Evolutionary conservation across 2,329 filamentous ascomycete genomes (phyloP).

Genomic region (Grosmannia penicillata): DNA sequence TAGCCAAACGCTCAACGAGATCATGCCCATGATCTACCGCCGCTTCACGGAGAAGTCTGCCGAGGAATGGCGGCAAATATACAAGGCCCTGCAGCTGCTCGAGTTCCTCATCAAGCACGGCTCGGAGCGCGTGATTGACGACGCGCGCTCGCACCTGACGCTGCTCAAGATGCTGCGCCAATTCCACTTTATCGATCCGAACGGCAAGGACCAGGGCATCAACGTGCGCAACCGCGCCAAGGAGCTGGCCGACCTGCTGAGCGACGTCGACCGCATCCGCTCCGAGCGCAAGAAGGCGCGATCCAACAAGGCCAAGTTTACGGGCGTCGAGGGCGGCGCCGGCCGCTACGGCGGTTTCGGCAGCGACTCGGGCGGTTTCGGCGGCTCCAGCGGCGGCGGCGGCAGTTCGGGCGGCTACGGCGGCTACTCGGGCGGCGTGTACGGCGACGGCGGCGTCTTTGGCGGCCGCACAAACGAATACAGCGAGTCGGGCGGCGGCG

Average conservation of each 20-base stretch:
- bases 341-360: slow-evolving; percentile 83
- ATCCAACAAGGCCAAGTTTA: slow-evolving; percentile 84
- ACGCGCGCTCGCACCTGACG: slow-evolving; percentile 87
- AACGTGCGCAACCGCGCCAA: slow-evolving; percentile 96
- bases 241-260: slow-evolving; percentile 83
- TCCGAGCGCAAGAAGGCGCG: slow-evolving; percentile 79
- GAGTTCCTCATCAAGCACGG: slow-evolving; percentile 95
- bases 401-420: slow-evolving; percentile 39
- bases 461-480: slow-evolving; percentile 65
- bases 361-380: slow-evolving; percentile 64
- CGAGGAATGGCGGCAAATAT: slow-evolving; percentile 98
- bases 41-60: slow-evolving; percentile 96
- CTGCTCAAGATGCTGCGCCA: slow-evolving; percentile 96
- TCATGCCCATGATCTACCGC: slow-evolving; percentile 99
- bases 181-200: slow-evolving; percentile 91
- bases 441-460: slow-evolving; percentile 91
- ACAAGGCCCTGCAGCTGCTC: slow-evolving; percentile 92
- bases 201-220: slow-evolving; percentile 95
- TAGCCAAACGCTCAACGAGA: slow-evolving; percentile 93
- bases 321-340: slow-evolving; percentile 69
- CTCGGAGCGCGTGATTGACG: slow-evolving; percentile 92
- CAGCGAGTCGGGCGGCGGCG: slow-evolving; percentile 29
- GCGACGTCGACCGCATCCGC: slow-evolving; percentile 80
- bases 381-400: slow-evolving; percentile 36
- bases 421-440: slow-evolving; percentile 59